Conservation (phyloP, 2,329 filamentous ascomycete species). For the Ustilaginoidea virens region DNA sequence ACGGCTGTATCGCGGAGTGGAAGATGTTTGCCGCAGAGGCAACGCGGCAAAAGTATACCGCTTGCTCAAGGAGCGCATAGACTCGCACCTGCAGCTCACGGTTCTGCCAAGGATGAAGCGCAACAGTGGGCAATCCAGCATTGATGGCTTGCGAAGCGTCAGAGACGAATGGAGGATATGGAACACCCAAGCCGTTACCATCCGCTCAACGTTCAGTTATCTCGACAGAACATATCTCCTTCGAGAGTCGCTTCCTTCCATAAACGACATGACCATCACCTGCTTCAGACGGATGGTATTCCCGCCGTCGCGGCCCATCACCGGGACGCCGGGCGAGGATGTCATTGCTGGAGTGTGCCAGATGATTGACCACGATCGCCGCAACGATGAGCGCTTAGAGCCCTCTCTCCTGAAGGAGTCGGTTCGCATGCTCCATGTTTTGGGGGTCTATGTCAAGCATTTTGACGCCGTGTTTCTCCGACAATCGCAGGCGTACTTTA, state of each 20-base stretch:
- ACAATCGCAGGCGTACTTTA: conserved; percentile 52
- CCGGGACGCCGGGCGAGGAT: conserved; percentile 12
- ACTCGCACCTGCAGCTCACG: conserved; percentile 46
- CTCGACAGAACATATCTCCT: conserved; percentile 82
- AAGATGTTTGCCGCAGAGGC: conserved; percentile 76
- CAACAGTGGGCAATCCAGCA: conserved; percentile 34
- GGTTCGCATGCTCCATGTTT: conserved; percentile 71
- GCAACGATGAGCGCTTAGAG: conserved; percentile 40
- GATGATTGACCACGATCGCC: conserved; percentile 59
- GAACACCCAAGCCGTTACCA: conserved; percentile 54
- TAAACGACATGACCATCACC: conserved; percentile 67
- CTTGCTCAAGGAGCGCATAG: conserved; percentile 50
- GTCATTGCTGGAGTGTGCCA: conserved; percentile 48
- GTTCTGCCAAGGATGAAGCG: conserved; percentile 41
- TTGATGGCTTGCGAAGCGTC: conserved; percentile 46
- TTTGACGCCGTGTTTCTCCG: conserved; percentile 68
- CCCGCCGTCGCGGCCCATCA: conserved; percentile 8
- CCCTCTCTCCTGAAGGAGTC: conserved; percentile 53
- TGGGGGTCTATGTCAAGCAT: conserved; percentile 60
- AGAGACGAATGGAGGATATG: conserved; percentile 56
- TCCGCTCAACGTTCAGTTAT: conserved; percentile 86
- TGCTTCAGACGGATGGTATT: conserved; percentile 55
- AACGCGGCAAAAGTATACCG: conserved; percentile 53
- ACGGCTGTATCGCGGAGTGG: conserved; percentile 75
- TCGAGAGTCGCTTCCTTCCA: conserved; percentile 50